phyloP scores from a whole-genome alignment of 1,284 basidiomycete species.

The Neolentinus lepideus region DNA sequence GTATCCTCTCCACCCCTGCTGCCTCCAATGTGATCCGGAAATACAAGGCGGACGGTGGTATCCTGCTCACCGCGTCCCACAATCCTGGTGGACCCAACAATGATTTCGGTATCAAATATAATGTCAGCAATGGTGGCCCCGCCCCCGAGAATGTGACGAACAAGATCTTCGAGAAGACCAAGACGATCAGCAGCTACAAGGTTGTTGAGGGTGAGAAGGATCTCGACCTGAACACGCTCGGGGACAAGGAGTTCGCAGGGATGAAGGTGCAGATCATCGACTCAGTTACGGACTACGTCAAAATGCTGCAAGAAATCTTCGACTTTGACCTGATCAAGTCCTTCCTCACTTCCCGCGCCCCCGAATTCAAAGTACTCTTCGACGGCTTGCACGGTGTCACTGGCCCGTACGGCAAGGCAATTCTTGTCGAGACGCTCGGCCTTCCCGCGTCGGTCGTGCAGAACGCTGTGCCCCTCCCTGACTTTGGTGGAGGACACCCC shows the following conservation, averaged over 20 bases:
- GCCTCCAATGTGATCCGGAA: constrained; percentile 94
- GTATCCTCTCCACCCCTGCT: constrained; percentile 94
- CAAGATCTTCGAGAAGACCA: constrained; percentile 89
- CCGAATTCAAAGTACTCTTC: constrained; percentile 85
- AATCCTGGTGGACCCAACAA: constrained; percentile 97
- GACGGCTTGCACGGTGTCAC: constrained; percentile 97
- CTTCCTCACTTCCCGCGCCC: constrained; percentile 70
- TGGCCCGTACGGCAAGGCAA: constrained; percentile 89
- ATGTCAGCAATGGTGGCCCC: constrained; percentile 94
- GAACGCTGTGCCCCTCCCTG: constrained; percentile 86
- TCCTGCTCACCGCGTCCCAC: constrained; percentile 96
- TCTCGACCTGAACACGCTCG: constrained; percentile 84
- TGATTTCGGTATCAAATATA: constrained; percentile 99
- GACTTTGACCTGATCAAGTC: constrained; percentile 90
- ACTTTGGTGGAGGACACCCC: constrained; percentile 97
- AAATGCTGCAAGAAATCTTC: constrained; percentile 85
- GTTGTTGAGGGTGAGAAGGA: constrained; percentile 67
- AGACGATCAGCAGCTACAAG: constrained; percentile 83
- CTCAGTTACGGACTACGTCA: constrained; percentile 87
- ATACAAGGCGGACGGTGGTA: constrained; percentile 95
- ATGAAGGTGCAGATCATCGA: constrained; percentile 90
- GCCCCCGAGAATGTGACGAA: constrained; percentile 94
- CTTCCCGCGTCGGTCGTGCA: constrained; percentile 80
- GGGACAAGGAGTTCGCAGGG: constrained; percentile 76
- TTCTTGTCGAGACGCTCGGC: constrained; percentile 83